Evolutionary conservation across 495 filamentous ascomycete genomes (phyloP).

Genomic region (Annulohypoxylon maeteangense): DNA sequence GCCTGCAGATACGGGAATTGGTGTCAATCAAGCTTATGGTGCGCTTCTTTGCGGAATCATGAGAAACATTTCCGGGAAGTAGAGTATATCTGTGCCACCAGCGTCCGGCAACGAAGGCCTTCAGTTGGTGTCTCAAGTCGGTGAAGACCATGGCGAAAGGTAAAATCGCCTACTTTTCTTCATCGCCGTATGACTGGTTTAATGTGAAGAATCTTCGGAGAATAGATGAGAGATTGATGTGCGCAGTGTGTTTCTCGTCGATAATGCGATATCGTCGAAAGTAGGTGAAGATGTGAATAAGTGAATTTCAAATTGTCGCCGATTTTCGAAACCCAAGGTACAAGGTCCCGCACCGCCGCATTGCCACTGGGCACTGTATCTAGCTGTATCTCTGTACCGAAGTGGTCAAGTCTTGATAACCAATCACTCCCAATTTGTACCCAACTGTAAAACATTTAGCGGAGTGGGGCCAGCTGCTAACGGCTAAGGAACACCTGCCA

Average conservation of each 20-base stretch:
- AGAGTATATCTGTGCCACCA: conserved; percentile 42
- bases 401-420: too few species aligned
- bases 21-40: conserved; percentile 13
- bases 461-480: background rate
- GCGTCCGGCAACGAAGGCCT: conserved; percentile 27
- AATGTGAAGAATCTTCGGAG: background rate
- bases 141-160: conserved; percentile 38
- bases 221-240: background rate
- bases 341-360: background rate
- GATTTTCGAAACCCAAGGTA: background rate
- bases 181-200: conserved; percentile 27
- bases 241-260: background rate
- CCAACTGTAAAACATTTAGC: background rate
- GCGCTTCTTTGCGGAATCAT: conserved; percentile 5
- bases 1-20: conserved; percentile 4
- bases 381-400: background rate
- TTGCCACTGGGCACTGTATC: too few species aligned
- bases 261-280: background rate
- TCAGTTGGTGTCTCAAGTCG: conserved; percentile 38
- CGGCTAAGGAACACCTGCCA: background rate
- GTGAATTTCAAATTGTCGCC: background rate
- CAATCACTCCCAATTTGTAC: background rate
- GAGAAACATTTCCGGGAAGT: conserved; percentile 30
- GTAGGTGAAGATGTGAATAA: background rate
- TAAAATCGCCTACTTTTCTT: conserved; percentile 34